These are phyloP conservation scores for Russula sp. DNA, from an alignment of 768 basidiomycete genomes.

Conservation along the genomic window DNA sequence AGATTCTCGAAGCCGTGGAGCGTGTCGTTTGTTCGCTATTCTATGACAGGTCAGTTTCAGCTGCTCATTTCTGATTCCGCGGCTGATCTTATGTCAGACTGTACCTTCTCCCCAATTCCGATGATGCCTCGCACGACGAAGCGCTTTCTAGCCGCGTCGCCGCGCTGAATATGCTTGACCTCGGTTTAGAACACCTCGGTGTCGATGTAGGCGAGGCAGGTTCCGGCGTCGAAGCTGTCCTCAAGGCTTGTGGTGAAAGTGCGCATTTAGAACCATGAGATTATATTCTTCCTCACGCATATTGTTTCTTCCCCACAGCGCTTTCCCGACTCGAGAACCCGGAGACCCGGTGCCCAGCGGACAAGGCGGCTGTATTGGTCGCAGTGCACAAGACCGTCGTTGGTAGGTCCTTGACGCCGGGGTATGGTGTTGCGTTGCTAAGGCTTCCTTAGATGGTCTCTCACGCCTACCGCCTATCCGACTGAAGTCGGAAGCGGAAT, in stretches of 20 bases:
- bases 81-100: conserved; percentile 40
- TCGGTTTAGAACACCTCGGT: conserved; percentile 83
- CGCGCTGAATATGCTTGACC: conserved; percentile 85
- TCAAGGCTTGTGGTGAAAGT: conserved; percentile 75
- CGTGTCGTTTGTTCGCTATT: conserved; percentile 60
- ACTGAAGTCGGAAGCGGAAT: conserved; percentile 56
- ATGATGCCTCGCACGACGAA: conserved; percentile 84
- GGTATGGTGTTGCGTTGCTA: not conserved
- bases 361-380: conserved; percentile 77
- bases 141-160: conserved; percentile 84
- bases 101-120: conserved; percentile 66
- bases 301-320: conserved; percentile 29
- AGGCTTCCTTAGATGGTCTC: conserved; percentile 50
- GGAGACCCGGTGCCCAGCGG: conserved; percentile 51
- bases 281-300: conserved; percentile 15
- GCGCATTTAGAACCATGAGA: conserved; percentile 3
- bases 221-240: conserved; percentile 51
- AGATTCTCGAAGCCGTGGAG: conserved; percentile 70
- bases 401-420: conserved; percentile 41
- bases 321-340: conserved; percentile 44
- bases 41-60: conserved; percentile 65
- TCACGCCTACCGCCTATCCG: conserved; percentile 65
- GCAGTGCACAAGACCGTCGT: conserved; percentile 81
- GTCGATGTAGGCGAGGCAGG: conserved; percentile 57
- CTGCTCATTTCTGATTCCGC: not conserved